Base-by-base conservation (phyloP, 805 yeast species). In the Yarrowia yakushimensis region DNA sequence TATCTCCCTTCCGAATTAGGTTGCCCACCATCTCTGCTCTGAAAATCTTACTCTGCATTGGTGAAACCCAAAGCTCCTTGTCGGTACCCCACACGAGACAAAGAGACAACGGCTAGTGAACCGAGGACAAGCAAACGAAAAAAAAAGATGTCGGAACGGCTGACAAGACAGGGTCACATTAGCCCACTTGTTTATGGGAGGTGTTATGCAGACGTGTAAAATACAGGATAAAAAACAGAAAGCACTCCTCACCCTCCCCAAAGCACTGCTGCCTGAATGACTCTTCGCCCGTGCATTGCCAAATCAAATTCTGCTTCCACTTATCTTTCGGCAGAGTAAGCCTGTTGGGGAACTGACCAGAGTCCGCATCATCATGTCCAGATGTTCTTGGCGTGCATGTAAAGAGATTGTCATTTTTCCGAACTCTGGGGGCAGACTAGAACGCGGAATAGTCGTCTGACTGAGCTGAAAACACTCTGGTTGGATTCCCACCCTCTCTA, bases 341-440 rank as follows among this genome's bases (percentile, higher is more conserved):
- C 50, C 50, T 12, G 11, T 27, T 45, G 36, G 18, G 20, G 36
- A 28, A 33, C 11, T n/a, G 22, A 18, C 18, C 45, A 41, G 17
- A 18, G 18, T 37, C 48, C 31, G 33, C 13, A 25, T 45, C 52
- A 45, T 45, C 52, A 45, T 45, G 52, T 36, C 52, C 52, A 30
- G 52, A 30, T 17, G 25, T 10, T 45, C 52, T 45, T 45, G 52
- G 52, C 52, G 15, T 43, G 50, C 50, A 43, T 27, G 30, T 3
- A 7, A 4, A 4, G 30, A 28, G 27, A 15, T 3, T 9, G 11
- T 13, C n/a, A 8, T 45, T 45, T 45, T 45, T 45, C 52, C 52
- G 36, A 17, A 10, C 13, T n/a, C 2, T 13, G n/a, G 30, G 27
- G 11, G 17, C 17, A 4, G 1, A 17, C 22, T 36, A 22, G 41